Evolutionary conservation across 2,329 filamentous ascomycete genomes (phyloP).

Genomic region (Fusarium staphyleae): DNA sequence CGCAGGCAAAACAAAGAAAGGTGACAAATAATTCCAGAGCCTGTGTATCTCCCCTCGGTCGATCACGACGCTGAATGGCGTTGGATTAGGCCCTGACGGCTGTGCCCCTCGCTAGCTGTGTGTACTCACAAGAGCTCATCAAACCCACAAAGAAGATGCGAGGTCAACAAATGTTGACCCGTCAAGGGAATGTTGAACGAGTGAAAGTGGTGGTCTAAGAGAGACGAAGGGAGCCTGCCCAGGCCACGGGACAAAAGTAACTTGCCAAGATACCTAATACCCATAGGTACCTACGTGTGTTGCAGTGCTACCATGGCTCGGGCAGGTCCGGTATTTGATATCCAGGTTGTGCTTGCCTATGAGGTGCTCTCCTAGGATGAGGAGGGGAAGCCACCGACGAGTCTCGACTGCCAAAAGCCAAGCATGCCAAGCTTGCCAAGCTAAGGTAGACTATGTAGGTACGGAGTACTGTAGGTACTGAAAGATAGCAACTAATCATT

Average conservation of each 20-base stretch:
- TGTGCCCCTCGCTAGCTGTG: conserved; percentile 5
- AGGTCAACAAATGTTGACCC: neutral
- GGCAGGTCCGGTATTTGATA: conserved; percentile 5
- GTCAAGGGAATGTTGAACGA: neutral
- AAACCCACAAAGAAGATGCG: neutral
- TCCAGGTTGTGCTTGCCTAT: neutral
- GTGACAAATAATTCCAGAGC: conserved; percentile 2
- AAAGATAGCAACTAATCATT: neutral
- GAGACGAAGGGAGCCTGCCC: conserved; percentile 2
- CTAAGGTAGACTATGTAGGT: too few relatives aligned
- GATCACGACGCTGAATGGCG: conserved; percentile 9
- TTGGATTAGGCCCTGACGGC: neutral
- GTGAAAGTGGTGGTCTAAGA: neutral
- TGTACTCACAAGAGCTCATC: neutral
- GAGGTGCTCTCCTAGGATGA: neutral
- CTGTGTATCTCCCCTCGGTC: conserved; percentile 1
- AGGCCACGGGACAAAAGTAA: neutral
- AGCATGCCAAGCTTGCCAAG: neutral
- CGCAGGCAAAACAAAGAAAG: conserved; percentile 20
- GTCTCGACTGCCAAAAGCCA: neutral
- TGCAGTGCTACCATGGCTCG: neutral
- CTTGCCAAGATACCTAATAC: neutral
- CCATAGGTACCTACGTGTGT: neutral
- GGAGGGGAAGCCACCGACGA: conserved; percentile 1
- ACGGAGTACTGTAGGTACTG: neutral